Conservation (phyloP, 495 filamentous ascomycete species). For the Neurospora africana region DNA sequence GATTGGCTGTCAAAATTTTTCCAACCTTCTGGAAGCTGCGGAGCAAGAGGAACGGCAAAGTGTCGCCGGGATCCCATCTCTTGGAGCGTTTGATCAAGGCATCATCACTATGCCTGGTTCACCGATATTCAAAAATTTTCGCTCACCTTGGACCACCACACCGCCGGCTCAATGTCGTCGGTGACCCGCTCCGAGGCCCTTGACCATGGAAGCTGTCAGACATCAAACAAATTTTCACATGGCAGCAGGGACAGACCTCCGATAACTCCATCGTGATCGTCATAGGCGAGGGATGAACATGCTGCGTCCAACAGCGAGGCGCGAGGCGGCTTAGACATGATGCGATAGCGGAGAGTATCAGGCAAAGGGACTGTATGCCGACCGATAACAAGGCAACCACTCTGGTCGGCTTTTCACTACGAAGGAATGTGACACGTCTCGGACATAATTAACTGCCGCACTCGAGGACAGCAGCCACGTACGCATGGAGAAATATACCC, state of each 20-base stretch:
- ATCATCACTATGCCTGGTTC: not conserved
- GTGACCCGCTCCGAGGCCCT: not conserved
- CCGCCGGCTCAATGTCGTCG: not conserved
- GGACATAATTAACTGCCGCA: not conserved
- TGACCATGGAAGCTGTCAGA: not conserved
- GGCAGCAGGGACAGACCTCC: not conserved
- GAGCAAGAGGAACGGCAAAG: not conserved
- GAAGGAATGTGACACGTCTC: slow-evolving; percentile 1
- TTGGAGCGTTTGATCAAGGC: not conserved
- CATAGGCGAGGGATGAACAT: not conserved
- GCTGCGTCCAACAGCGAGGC: not conserved
- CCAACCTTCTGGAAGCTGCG: not conserved
- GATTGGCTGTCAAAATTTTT: not conserved
- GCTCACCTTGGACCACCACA: not conserved
- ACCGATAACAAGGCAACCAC: not conserved
- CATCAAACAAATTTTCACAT: not conserved
- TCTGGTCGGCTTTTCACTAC: not conserved
- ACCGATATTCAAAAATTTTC: not conserved
- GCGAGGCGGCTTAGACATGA: not conserved
- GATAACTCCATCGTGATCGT: not conserved
- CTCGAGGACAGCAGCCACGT: not conserved
- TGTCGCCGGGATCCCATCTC: not conserved
- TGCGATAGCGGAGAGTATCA: not conserved
- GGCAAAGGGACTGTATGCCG: not conserved
- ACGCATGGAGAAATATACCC: not conserved